These are phyloP conservation scores for Scutellaria baicalensis DNA, from an alignment of 257 asterid species.

Conservation along the genomic window DNA sequence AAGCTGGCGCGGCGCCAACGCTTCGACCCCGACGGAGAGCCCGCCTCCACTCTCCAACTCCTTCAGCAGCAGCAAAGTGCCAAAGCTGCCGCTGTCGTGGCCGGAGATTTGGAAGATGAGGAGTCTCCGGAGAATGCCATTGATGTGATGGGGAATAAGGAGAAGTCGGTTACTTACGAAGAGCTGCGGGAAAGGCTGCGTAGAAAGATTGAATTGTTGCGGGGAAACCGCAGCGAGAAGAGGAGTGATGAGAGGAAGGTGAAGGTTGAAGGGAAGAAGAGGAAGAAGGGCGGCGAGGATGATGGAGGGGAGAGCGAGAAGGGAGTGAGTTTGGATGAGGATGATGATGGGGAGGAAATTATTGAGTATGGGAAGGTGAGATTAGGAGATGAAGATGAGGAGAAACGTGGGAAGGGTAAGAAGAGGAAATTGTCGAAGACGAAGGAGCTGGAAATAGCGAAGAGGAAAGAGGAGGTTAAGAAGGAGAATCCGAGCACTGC, in stretches of 20 bases:
- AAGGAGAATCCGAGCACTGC: constrained; percentile 55
- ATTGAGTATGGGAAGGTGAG: constrained; percentile 79
- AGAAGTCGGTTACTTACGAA: constrained; percentile 60
- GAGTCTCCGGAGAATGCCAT: constrained; percentile 5
- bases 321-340: constrained; percentile 17
- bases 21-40: constrained; percentile 66
- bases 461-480: constrained; percentile 61
- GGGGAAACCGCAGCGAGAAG: constrained; percentile 67
- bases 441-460: constrained; percentile 54
- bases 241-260: constrained; percentile 24
- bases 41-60: constrained; percentile 42
- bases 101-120: constrained; percentile 17
- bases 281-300: constrained; percentile 32
- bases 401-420: constrained; percentile 25
- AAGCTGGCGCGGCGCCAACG: constrained; percentile 75
- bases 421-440: constrained; percentile 54
- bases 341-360: constrained; percentile 33
- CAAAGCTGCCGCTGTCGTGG: constrained; percentile 8
- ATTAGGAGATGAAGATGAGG: constrained; percentile 57
- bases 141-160: constrained; percentile 23
- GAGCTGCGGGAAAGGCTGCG: constrained; percentile 58
- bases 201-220: constrained; percentile 49
- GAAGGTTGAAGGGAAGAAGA: constrained; percentile 31
- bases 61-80: constrained; percentile 35
- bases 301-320: constrained; percentile 27